A percentile compares a stretch with the other conserved stretches of the same genome.
Conservation (phyloP, 2,329 filamentous ascomycete genomes). For the Ophiosphaerella narmari region DNA sequence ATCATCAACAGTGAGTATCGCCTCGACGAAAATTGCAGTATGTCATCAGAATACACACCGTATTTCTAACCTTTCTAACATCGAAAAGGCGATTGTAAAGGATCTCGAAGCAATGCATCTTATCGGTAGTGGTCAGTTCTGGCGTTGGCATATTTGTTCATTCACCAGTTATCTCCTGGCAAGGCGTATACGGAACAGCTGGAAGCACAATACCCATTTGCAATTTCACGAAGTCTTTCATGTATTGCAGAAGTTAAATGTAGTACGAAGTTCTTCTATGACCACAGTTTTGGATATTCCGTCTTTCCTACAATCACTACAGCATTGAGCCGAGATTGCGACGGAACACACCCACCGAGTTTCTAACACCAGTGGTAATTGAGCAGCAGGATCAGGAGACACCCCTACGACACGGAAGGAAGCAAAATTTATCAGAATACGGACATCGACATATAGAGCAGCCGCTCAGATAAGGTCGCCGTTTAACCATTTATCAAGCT, state of each 20-base stretch:
- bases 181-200: slow-evolving; percentile 38
- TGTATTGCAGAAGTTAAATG: slow-evolving; percentile 28
- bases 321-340: slow-evolving; percentile 13
- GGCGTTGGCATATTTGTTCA: slow-evolving; percentile 11
- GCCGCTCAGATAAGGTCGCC: not conserved
- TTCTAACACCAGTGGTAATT: not conserved
- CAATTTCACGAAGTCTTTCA: slow-evolving; percentile 15
- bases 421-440: not conserved
- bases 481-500: slow-evolving; percentile 4
- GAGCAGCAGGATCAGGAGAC: not conserved
- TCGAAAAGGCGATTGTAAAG: slow-evolving; percentile 42
- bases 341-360: slow-evolving; percentile 1
- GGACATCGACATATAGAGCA: not conserved
- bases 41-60: slow-evolving; percentile 11
- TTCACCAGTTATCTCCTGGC: slow-evolving; percentile 21
- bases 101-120: slow-evolving; percentile 21
- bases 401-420: not conserved
- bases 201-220: slow-evolving; percentile 42
- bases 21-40: slow-evolving; percentile 55
- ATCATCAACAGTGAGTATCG: slow-evolving; percentile 50
- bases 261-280: slow-evolving; percentile 26
- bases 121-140: slow-evolving; percentile 6
- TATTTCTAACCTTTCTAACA: slow-evolving; percentile 15
- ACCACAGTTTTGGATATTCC: slow-evolving; percentile 5
- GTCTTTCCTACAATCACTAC: slow-evolving; percentile 10